phyloP scores from a whole-genome alignment of 176 grass and related monocot species.

The Oryza glaberrima region DNA sequence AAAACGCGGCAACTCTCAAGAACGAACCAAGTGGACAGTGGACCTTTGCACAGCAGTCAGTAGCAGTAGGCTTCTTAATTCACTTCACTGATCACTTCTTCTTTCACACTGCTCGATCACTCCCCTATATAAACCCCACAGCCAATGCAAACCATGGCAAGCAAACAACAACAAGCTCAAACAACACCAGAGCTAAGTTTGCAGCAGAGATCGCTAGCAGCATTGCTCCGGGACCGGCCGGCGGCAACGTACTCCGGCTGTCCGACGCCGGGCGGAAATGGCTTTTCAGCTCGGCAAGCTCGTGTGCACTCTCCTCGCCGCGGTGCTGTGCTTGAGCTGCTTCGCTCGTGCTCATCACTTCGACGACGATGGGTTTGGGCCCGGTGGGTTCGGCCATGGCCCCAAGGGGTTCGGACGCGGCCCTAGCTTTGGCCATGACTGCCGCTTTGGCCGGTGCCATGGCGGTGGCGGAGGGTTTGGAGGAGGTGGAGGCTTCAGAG shows the following conservation, averaged over 20 bases:
- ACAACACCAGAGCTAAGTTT: background rate
- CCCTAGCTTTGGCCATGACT: constrained; percentile 37
- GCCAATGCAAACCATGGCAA: constrained; percentile 23
- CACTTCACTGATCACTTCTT: background rate
- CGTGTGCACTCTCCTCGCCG: background rate
- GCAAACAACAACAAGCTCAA: background rate
- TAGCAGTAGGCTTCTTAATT: background rate
- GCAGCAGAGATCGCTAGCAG: background rate
- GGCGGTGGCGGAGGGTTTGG: background rate
- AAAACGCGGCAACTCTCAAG: constrained; percentile 21
- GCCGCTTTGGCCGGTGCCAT: constrained; percentile 40
- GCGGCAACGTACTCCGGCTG: background rate
- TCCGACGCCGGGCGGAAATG: background rate
- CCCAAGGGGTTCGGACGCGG: background rate
- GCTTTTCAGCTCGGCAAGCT: constrained; percentile 15
- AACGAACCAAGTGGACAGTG: background rate
- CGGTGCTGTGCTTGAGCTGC: constrained; percentile 30
- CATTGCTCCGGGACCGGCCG: too few relatives aligned
- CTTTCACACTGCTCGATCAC: background rate
- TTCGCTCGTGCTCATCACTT: constrained; percentile 11
- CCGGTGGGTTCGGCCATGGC: background rate
- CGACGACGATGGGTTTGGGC: constrained; percentile 33
- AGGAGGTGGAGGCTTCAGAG: constrained; percentile 27
- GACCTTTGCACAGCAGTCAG: background rate
- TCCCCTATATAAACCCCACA: constrained; percentile 32